A percentile compares a stretch with the other conserved stretches of the same genome.
Conservation (phyloP, 139 green algal species). For the Astrephomene gubernaculifera region DNA sequence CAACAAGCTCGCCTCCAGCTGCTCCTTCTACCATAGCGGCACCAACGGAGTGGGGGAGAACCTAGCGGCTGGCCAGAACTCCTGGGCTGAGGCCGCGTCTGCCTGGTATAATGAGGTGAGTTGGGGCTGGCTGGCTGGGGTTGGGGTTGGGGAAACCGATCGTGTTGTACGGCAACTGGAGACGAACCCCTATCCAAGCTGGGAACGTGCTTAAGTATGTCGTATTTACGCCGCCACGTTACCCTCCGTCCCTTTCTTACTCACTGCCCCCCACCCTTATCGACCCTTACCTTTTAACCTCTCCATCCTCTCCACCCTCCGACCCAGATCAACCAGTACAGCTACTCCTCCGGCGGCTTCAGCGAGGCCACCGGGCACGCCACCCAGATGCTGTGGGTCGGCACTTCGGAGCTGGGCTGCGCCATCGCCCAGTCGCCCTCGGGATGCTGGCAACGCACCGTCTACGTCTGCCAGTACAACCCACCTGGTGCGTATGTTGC, state of each 20-base stretch:
- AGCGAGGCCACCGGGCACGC: constrained; percentile 23
- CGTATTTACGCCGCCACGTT: background rate
- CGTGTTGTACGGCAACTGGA: no score
- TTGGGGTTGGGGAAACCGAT: background rate
- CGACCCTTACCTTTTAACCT: background rate
- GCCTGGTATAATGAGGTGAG: constrained; percentile 28
- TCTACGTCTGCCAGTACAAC: constrained; percentile 45
- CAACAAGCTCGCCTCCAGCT: background rate
- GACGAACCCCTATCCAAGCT: background rate
- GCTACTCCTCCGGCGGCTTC: background rate
- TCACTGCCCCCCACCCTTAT: background rate
- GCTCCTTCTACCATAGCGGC: constrained; percentile 8
- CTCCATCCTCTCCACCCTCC: background rate
- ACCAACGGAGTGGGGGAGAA: constrained; percentile 17
- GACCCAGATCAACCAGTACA: constrained; percentile 21
- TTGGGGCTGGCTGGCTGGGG: background rate
- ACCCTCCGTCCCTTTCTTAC: background rate
- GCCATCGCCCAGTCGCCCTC: background rate
- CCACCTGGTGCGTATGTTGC: constrained; percentile 1
- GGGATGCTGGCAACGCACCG: background rate
- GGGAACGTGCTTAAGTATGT: background rate
- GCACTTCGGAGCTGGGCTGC: constrained; percentile 8
- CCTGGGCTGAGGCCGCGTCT: background rate
- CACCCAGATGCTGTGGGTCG: constrained; percentile 36
- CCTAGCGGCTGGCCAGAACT: constrained; percentile 22